These are phyloP conservation scores for Syzygium aqueum DNA, from an alignment of 345 rosid species.

Conservation along the genomic window DNA sequence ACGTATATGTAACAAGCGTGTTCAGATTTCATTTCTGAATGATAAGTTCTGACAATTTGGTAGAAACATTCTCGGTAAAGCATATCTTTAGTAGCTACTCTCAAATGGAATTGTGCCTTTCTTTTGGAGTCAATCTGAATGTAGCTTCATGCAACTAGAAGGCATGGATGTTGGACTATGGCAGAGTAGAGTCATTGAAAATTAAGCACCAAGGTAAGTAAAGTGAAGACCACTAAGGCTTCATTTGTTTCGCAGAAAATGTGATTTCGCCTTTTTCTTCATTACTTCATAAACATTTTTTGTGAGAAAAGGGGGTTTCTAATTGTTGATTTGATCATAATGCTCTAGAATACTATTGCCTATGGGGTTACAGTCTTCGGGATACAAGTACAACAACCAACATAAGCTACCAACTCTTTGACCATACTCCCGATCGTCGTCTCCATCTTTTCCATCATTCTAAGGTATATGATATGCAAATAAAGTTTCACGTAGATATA, in stretches of 20 bases:
- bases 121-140: background rate
- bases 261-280: background rate
- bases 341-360: slow-evolving; percentile 20
- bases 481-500: background rate
- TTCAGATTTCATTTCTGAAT: background rate
- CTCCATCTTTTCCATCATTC: slow-evolving; percentile 8
- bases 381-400: slow-evolving; percentile 25
- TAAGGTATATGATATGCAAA: slow-evolving; percentile 6
- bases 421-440: slow-evolving; percentile 31
- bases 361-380: slow-evolving; percentile 27
- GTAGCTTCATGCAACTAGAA: background rate
- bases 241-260: too few species aligned
- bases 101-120: background rate
- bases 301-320: background rate
- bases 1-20: background rate
- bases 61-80: rapidly evolving
- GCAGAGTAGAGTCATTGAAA: slow-evolving; percentile 20
- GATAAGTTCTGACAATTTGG: background rate
- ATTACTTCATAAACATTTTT: background rate
- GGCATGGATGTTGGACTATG: background rate
- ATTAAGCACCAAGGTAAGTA: slow-evolving; percentile 5
- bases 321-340: background rate
- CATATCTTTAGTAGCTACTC: background rate
- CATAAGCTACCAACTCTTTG: slow-evolving; percentile 24
- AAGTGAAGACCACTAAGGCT: slow-evolving; percentile 6